phyloP scores from a whole-genome alignment of 257 asterid species.

The Nicotiana paniculata region DNA sequence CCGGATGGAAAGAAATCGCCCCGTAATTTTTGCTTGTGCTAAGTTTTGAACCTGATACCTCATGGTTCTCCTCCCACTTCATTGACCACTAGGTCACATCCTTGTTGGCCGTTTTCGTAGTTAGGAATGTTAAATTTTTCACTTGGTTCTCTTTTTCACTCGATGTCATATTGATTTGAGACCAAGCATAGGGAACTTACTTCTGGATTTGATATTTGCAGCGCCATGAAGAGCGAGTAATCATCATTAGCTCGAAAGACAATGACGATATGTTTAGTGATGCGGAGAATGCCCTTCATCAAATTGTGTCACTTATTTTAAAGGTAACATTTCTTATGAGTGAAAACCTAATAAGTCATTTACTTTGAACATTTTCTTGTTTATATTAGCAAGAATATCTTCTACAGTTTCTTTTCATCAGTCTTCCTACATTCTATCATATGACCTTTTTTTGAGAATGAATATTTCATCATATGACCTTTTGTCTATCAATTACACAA shows the following conservation, averaged over 20 bases:
- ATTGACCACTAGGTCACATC: too few species aligned
- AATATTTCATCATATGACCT: neutral
- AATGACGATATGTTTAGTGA: conserved; percentile 58
- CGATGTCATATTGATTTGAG: neutral
- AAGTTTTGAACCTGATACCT: too few species aligned
- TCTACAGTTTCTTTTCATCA: neutral
- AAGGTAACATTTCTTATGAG: conserved; percentile 36
- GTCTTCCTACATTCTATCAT: neutral
- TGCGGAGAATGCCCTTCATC: conserved; percentile 97
- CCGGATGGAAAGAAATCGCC: too few species aligned
- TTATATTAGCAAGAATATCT: neutral
- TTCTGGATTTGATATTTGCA: conserved; percentile 25
- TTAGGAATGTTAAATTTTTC: too few species aligned
- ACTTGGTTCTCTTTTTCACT: neutral
- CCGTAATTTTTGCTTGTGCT: too few species aligned
- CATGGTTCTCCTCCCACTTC: too few species aligned
- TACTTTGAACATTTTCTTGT: neutral
- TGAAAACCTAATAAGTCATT: neutral
- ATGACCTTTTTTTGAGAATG: neutral
- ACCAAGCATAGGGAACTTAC: neutral
- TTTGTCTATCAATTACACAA: neutral
- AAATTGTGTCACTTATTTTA: conserved; percentile 74
- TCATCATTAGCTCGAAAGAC: conserved; percentile 86
- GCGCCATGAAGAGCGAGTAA: conserved; percentile 93
- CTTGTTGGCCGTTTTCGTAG: too few species aligned